These are phyloP conservation scores for Melaleuca quinquenervia DNA, from an alignment of 345 rosid species.

Conservation along the genomic window DNA sequence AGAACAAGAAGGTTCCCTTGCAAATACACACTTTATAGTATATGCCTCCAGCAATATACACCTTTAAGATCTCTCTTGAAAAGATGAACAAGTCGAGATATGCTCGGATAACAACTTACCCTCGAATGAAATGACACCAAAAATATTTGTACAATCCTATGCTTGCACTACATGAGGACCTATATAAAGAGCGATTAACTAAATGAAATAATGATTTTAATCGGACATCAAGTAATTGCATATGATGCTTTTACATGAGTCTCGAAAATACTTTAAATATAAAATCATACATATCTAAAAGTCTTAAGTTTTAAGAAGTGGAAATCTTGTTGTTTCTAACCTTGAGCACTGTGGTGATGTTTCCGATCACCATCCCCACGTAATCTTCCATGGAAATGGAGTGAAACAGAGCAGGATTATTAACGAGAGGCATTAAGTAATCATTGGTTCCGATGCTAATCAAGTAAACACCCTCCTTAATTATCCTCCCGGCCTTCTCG, in stretches of 20 bases:
- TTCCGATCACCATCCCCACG: slow-evolving; percentile 12
- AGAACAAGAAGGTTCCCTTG: too few relatives aligned
- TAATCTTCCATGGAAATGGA: not conserved
- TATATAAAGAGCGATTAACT: too few relatives aligned
- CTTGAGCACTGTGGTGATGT: slow-evolving; percentile 8
- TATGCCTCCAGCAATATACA: not conserved
- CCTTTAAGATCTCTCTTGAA: not conserved
- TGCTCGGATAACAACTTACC: not conserved
- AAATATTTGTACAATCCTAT: not conserved
- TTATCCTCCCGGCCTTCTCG: not conserved
- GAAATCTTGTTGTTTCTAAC: not conserved
- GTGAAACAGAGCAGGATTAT: not conserved
- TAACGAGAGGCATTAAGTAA: not conserved
- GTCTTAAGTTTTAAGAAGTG: too few relatives aligned
- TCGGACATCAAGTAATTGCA: too few relatives aligned
- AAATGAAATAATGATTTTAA: too few relatives aligned
- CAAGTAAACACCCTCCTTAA: slow-evolving; percentile 5
- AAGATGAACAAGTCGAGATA: not conserved
- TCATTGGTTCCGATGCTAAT: slow-evolving; percentile 11
- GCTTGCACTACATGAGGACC: too few relatives aligned
- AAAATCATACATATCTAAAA: too few relatives aligned
- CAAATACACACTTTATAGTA: too few relatives aligned
- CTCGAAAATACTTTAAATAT: too few relatives aligned
- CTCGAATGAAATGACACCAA: not conserved
- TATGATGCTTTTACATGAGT: too few relatives aligned